Conservation (phyloP, 2,329 filamentous ascomycete species). For the Ophiostoma australiae region DNA sequence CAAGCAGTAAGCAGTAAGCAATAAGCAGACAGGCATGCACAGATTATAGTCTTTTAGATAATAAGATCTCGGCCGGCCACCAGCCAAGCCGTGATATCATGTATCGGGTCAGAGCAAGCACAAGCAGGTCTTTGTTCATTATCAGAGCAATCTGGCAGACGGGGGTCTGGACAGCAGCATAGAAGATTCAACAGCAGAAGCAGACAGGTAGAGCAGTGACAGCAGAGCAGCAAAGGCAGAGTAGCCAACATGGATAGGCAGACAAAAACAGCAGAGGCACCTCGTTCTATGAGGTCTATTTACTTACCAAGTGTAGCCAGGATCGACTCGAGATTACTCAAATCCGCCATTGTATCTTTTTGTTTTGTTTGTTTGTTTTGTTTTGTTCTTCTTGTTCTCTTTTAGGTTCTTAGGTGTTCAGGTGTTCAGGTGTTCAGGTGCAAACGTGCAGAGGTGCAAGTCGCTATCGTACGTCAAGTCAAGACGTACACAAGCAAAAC, state of each 20-base stretch:
- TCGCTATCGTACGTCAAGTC: background rate
- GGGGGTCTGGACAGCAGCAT: background rate
- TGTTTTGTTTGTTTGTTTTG: background rate
- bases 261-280: background rate
- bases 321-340: slow-evolving; percentile 30
- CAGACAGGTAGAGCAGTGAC: background rate
- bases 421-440: background rate
- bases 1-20: background rate
- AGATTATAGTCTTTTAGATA: background rate
- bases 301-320: slow-evolving; percentile 30
- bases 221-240: background rate
- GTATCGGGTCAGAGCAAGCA: background rate
- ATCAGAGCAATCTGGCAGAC: background rate
- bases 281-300: background rate
- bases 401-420: background rate
- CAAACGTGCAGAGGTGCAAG: no score
- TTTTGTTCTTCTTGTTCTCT: background rate
- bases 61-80: background rate
- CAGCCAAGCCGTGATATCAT: background rate
- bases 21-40: background rate
- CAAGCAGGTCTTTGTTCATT: slow-evolving; percentile 3
- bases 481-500: background rate
- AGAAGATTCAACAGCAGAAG: slow-evolving; percentile 5
- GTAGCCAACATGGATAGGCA: background rate
- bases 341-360: slow-evolving; percentile 23